A percentile compares a stretch with the other conserved stretches of the same genome.
Evolutionary conservation across 2,329 filamentous ascomycete species (phyloP).

Genomic region (Harringtonia lauricola): DNA sequence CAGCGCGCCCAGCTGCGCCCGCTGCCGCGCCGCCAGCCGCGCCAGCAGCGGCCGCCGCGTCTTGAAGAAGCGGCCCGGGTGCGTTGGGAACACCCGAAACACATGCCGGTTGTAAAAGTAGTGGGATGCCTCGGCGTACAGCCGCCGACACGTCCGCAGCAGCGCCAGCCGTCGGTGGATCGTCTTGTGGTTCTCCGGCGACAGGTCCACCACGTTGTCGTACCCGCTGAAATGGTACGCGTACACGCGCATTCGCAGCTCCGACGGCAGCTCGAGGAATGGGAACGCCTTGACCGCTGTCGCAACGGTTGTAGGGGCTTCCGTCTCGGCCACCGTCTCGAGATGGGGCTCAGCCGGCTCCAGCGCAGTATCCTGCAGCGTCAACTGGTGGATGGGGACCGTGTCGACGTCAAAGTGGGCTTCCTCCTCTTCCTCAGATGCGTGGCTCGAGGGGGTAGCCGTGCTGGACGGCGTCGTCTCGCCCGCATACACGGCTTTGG

Average conservation of each 20-base stretch:
- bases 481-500: constrained; percentile 21
- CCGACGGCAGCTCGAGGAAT: constrained; percentile 57
- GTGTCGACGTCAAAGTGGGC: constrained; percentile 14
- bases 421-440: constrained; percentile 27
- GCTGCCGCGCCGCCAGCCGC: constrained; percentile 50
- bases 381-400: constrained; percentile 31
- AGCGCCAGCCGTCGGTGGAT: constrained; percentile 49
- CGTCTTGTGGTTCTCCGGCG: constrained; percentile 52
- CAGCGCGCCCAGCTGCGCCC: constrained; percentile 48
- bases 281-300: constrained; percentile 36
- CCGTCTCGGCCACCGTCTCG: constrained; percentile 5
- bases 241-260: constrained; percentile 61
- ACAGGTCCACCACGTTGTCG: constrained; percentile 51
- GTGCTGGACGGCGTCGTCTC: constrained; percentile 25
- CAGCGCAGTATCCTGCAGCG: constrained; percentile 24
- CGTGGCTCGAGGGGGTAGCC: constrained; percentile 23
- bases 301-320: too few species aligned
- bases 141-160: constrained; percentile 47
- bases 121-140: constrained; percentile 53
- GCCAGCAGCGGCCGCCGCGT: constrained; percentile 61
- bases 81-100: constrained; percentile 56
- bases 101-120: constrained; percentile 53
- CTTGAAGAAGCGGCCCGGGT: constrained; percentile 57
- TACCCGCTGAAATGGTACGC: constrained; percentile 45
- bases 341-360: constrained; percentile 7